Evolutionary conservation across 257 asterid genomes (phyloP).

Genomic region (Anisodus tanguticus): DNA sequence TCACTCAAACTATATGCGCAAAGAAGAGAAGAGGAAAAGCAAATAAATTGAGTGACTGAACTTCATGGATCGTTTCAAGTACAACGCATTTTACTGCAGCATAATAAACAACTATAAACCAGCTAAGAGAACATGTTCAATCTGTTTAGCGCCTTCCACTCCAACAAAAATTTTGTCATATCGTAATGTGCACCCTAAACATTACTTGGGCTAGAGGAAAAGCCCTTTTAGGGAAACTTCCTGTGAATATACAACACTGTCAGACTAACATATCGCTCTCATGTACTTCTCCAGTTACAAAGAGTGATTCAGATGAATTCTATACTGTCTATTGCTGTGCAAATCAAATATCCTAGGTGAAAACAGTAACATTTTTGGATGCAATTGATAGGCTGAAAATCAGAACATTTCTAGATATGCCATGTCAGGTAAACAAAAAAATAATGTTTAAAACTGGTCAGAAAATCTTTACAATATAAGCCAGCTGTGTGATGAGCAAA

Average conservation of each 20-base stretch:
- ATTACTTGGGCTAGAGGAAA: not conserved
- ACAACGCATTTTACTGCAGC: not conserved
- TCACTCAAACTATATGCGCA: not conserved
- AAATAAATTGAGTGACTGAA: too few species aligned
- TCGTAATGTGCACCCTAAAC: not conserved
- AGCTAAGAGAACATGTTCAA: slow-evolving; percentile 8
- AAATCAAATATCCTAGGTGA: not conserved
- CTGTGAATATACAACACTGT: not conserved
- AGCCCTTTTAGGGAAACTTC: not conserved
- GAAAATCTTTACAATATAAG: not conserved
- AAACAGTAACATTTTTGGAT: not conserved
- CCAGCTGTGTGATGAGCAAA: not conserved
- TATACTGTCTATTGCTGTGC: not conserved
- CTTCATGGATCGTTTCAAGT: not conserved
- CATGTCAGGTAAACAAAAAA: not conserved
- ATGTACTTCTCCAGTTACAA: not conserved
- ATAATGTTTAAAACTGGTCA: not conserved
- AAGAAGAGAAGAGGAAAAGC: not conserved
- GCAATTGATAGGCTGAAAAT: not conserved
- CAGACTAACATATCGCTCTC: not conserved
- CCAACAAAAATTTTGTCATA: not conserved
- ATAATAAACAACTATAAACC: not conserved
- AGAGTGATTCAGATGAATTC: not conserved
- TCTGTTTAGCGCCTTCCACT: not conserved
- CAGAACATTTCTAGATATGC: not conserved